Percentiles rank a stretch among this genome's conserved stretches.
phyloP scores from a whole-genome alignment of 1,284 basidiomycete species.

The Anthracocystis setariae region DNA sequence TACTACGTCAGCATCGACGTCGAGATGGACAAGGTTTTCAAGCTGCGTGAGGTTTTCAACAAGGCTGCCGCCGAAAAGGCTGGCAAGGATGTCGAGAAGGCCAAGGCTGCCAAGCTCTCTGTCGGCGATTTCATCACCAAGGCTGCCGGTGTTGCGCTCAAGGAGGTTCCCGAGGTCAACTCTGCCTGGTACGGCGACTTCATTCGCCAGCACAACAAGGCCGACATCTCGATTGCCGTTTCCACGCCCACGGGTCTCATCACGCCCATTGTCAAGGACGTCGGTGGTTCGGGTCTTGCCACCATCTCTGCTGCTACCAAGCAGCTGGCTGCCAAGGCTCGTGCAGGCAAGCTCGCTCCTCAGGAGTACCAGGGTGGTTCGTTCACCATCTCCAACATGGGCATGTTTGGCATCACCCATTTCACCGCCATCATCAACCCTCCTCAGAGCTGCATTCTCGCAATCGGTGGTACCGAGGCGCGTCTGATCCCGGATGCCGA shows the following conservation, averaged over 20 bases:
- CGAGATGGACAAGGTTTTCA: constrained; percentile 95
- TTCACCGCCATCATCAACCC: constrained; percentile 99
- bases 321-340: constrained; percentile 89
- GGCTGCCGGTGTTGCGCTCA: constrained; percentile 87
- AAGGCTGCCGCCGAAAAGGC: constrained; percentile 69
- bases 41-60: constrained; percentile 96
- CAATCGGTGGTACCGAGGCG: constrained; percentile 87
- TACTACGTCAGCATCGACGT: constrained; percentile 96
- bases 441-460: constrained; percentile 97
- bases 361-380: constrained; percentile 97
- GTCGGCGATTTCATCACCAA: constrained; percentile 99
- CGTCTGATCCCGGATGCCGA: constrained; percentile 87
- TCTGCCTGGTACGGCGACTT: constrained; percentile 96
- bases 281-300: constrained; percentile 88
- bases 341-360: constrained; percentile 94
- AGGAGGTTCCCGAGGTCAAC: constrained; percentile 97
- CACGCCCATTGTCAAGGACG: constrained; percentile 96
- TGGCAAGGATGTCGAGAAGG: constrained; percentile 71
- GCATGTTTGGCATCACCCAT: constrained; percentile 90
- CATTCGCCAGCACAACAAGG: constrained; percentile 96
- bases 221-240: constrained; percentile 96
- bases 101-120: constrained; percentile 86
- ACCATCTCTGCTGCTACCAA: constrained; percentile 93
- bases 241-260: constrained; percentile 95
- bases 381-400: constrained; percentile 99